Percentiles rank a stretch among this genome's conserved stretches.
Evolutionary conservation across 2,329 filamentous ascomycete genomes (phyloP).

Genomic region (Microcyclospora tardicrescens): DNA sequence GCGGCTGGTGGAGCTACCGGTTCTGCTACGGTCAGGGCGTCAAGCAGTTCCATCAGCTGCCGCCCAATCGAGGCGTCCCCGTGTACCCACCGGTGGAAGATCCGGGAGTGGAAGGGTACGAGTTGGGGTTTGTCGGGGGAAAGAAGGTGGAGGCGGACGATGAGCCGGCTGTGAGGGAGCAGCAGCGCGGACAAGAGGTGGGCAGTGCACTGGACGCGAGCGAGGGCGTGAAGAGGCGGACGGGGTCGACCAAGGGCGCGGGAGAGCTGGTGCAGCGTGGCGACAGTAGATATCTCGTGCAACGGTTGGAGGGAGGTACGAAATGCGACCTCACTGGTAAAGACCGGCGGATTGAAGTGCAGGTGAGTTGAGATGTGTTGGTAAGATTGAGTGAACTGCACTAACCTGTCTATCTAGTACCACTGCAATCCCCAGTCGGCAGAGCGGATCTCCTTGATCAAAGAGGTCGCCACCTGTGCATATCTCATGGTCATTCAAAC

Average conservation of each 20-base stretch:
- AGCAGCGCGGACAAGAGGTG: conserved; percentile 10
- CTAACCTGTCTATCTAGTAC: conserved; percentile 33
- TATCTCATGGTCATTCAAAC: conserved; percentile 92
- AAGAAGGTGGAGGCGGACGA: conserved; percentile 11
- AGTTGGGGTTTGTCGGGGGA: conserved; percentile 51
- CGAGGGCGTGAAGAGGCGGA: conserved; percentile 39
- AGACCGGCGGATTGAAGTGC: conserved; percentile 71
- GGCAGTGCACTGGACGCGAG: conserved; percentile 18
- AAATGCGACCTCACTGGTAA: conserved; percentile 75
- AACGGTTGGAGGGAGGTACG: conserved; percentile 66
- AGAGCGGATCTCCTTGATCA: conserved; percentile 81
- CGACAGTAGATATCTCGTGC: conserved; percentile 74
- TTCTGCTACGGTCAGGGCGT: conserved; percentile 85
- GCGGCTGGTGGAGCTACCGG: conserved; percentile 91
- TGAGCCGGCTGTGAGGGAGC: conserved; percentile 9
- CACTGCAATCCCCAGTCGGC: conserved; percentile 64
- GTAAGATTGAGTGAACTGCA: neutral
- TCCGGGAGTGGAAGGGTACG: conserved; percentile 59
- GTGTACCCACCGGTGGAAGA: conserved; percentile 64
- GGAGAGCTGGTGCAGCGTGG: conserved; percentile 59
- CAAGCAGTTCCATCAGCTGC: conserved; percentile 78
- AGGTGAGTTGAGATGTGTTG: conserved; percentile 28
- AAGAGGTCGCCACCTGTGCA: conserved; percentile 79
- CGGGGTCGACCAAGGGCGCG: conserved; percentile 3
- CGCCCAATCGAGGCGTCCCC: conserved; percentile 53